Base-by-base conservation (phyloP, 805 yeast genomes). In the Yarrowia sp. region DNA sequence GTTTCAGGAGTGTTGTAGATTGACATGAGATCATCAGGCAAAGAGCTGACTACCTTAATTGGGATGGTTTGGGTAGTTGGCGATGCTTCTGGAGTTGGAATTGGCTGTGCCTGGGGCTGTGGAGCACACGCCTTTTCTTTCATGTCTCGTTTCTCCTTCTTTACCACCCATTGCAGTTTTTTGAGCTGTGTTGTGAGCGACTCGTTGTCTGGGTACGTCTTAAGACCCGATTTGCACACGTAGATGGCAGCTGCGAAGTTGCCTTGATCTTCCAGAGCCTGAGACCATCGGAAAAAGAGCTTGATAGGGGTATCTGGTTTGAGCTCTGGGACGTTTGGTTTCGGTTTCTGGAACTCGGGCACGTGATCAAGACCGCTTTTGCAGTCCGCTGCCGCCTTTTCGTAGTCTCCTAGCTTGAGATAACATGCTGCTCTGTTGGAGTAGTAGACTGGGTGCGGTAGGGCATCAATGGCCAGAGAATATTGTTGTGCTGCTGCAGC, bases 381-480 rank as follows among this genome's bases (percentile, higher is more conserved):
- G 28, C 68, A 65, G 41, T 66, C 68, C 8, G 56, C 48, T 1
- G 65, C 36, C 1, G 69, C 71, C 17, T 46, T 46, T 7, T 33
- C 24, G 59, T 61, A 70, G 11, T 64, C 35, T 28, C 61, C 51
- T 7, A 68, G 67, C 35, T 70, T 70, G 44, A 70, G 62, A 26
- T 64, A 65, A 22, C 68, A 65, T 6, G 67, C 67, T 2, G 72
- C 70, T 21, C 71, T 52, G 51, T 70, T 70, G 9, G 72, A 68
- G 54, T 65, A 70, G 49, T 54, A 68, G 16, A 66, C 65, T 3
- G 70, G 64, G 8, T 35, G 49, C 3, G 49, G 30, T 1, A 65
- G 64, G 36, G 59, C 66, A 3, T 65, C 58, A 9, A 70, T 65
- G 11, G 71, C 71, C 24, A 56, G 21, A 4, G 64, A 24, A 65